Conservation (phyloP, 352 stramenopile genomes). For the Hyaloperonospora brassicae region DNA sequence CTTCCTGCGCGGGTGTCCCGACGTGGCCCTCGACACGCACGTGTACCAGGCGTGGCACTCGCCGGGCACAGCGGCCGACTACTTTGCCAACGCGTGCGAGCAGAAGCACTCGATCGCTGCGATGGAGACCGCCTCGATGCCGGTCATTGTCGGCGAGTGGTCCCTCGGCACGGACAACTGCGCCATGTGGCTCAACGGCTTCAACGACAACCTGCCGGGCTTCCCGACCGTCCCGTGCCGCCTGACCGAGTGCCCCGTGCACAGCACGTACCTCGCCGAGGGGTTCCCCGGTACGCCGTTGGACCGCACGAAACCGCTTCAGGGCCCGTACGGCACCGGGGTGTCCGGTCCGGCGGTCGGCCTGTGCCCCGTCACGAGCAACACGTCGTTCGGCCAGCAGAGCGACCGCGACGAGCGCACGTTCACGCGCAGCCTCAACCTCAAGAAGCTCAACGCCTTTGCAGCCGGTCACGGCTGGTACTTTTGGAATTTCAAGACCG, state of each 20-base stretch:
- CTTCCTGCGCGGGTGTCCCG: constrained; percentile 79
- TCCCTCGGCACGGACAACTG: constrained; percentile 81
- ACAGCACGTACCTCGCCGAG: constrained; percentile 66
- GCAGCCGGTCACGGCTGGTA: constrained; percentile 87
- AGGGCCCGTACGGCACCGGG: constrained; percentile 11
- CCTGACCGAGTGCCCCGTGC: constrained; percentile 65
- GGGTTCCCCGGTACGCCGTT: constrained; percentile 11
- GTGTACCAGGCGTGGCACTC: constrained; percentile 90
- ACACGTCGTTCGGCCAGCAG: constrained; percentile 40
- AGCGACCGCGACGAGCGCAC: constrained; percentile 72
- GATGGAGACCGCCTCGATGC: constrained; percentile 33
- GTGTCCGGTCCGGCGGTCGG: constrained; percentile 34
- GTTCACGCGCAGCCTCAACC: constrained; percentile 64
- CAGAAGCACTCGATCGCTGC: constrained; percentile 78
- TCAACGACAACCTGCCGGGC: constrained; percentile 22
- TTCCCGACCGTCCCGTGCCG: constrained; percentile 87
- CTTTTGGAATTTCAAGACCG: constrained; percentile 67
- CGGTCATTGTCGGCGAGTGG: constrained; percentile 93
- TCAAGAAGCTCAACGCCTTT: constrained; percentile 89
- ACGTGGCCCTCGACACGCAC: constrained; percentile 92
- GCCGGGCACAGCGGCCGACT: constrained; percentile 50
- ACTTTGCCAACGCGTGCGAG: constrained; percentile 84
- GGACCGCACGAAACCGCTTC: constrained; percentile 10
- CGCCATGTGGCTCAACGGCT: constrained; percentile 76
- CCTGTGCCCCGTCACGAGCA: constrained; percentile 38